Percentiles rank a stretch among this genome's conserved stretches.
phyloP scores from a whole-genome alignment of 495 filamentous ascomycete species.

The Podospora pseudopauciseta region DNA sequence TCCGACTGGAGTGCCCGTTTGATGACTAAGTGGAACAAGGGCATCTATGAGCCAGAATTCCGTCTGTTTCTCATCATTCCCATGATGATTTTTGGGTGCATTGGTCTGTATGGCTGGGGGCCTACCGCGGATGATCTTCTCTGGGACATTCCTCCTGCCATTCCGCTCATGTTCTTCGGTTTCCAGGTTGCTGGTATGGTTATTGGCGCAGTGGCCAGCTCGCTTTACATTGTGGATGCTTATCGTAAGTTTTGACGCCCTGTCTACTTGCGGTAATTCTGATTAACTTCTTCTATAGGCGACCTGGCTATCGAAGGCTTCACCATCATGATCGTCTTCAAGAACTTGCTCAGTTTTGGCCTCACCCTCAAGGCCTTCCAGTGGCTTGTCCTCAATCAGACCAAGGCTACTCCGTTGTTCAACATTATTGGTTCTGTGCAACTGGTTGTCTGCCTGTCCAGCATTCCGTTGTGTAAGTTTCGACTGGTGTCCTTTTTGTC shows the following conservation, averaged over 20 bases:
- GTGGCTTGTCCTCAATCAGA: conserved; percentile 63
- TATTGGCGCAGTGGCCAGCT: conserved; percentile 77
- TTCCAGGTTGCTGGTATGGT: conserved; percentile 84
- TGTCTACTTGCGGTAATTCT: neutral
- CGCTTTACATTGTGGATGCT: conserved; percentile 91
- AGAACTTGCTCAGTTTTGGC: conserved; percentile 83
- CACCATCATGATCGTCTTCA: conserved; percentile 87
- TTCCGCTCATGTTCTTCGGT: conserved; percentile 74
- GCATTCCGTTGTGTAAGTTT: conserved; percentile 68
- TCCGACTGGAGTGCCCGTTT: conserved; percentile 66
- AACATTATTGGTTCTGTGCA: conserved; percentile 71
- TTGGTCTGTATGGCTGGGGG: conserved; percentile 83
- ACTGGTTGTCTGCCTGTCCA: conserved; percentile 66
- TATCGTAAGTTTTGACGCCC: conserved; percentile 59
- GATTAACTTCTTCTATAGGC: conserved; percentile 40
- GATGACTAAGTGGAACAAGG: conserved; percentile 71
- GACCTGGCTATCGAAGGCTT: conserved; percentile 87
- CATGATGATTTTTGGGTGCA: conserved; percentile 70
- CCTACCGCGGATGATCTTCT: conserved; percentile 57
- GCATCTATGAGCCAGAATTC: conserved; percentile 90
- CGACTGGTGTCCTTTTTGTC: neutral
- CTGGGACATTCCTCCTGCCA: conserved; percentile 58
- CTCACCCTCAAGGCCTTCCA: conserved; percentile 78
- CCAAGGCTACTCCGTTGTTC: conserved; percentile 57
- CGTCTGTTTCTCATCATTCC: conserved; percentile 76